These are phyloP conservation scores for Gonapodya prolifera DNA, from an alignment of 192 early-diverging fungal genomes.

Conservation along the genomic window DNA sequence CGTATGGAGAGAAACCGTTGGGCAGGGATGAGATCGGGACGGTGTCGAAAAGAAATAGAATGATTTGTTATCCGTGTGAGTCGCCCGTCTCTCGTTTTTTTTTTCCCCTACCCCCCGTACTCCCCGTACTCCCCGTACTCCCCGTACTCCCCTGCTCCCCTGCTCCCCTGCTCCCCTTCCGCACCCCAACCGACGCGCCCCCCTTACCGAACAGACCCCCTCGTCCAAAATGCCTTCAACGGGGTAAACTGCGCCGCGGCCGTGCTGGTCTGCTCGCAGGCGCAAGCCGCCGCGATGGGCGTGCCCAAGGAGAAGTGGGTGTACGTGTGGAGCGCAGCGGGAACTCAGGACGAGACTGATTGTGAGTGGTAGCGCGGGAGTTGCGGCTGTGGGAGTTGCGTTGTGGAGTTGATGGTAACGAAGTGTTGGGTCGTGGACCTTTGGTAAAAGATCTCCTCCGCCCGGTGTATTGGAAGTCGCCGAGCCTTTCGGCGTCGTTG, in stretches of 20 bases:
- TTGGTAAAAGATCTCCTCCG: neutral
- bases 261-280: neutral
- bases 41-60: neutral
- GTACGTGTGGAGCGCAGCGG: neutral
- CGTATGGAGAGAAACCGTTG: neutral
- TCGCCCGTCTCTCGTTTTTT: neutral
- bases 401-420: no score
- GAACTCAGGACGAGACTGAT: neutral
- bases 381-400: no score
- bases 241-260: neutral
- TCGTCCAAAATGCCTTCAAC: conserved; percentile 4
- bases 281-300: neutral
- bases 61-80: conserved; percentile 5
- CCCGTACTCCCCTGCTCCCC: neutral
- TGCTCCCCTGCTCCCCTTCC: neutral
- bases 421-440: no score
- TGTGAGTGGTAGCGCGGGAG: neutral
- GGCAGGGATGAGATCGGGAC: neutral
- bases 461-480: neutral
- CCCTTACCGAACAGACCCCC: neutral
- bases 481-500: neutral
- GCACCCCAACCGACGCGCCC: neutral
- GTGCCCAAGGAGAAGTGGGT: neutral
- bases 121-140: neutral
- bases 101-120: neutral